Base-by-base conservation (phyloP, 805 yeast genomes). In the Cyberlindnera euphorbiiphila region DNA sequence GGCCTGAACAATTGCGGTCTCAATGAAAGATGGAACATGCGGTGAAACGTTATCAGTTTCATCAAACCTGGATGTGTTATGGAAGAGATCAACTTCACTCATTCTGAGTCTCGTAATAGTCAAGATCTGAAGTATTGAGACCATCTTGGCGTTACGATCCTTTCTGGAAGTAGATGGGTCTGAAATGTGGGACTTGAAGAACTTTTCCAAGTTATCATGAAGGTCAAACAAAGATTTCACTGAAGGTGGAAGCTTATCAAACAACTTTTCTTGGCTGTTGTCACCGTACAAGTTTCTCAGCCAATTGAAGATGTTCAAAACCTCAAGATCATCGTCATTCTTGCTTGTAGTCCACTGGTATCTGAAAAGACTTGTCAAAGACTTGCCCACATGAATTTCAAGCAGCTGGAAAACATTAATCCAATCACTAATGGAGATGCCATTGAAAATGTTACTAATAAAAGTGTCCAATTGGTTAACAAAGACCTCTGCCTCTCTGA, bases 21-120 rank as follows among this genome's bases (percentile, higher is more conserved):
- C 98, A 37, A 91, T 69, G 56, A 88, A 81, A 2, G 95, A 83
- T 4, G 97, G 96, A 14, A 89, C 72, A 45, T 66, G 72, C 7
- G 78, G 70, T 2, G 72, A 65, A 3, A 65, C 50, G 55, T 37
- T 39, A 10, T 35, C 45, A 10, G 36, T 22, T n/a, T 29, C 25
- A 13, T 37, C 14, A 32, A 38, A 35, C 29, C 35, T 30, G 5
- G 48, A 38, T 6, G 34, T 38, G 46, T 51, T 13, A 22, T 37
- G 35, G 34, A 74, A 74, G 26, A 79, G 51, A 32, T 72, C 75
- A 17, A 72, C 59, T 13, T 66, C 59, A 17, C 66, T 62, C 89
- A 87, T 88, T 54, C 85, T 78, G 48, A 81, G 60, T 39, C 85
- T 71, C 25, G 78, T 64, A 23, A 83, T 72, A 26, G 83, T 81